Conservation (phyloP, 805 yeast genomes). For the Candida sithepensis region DNA sequence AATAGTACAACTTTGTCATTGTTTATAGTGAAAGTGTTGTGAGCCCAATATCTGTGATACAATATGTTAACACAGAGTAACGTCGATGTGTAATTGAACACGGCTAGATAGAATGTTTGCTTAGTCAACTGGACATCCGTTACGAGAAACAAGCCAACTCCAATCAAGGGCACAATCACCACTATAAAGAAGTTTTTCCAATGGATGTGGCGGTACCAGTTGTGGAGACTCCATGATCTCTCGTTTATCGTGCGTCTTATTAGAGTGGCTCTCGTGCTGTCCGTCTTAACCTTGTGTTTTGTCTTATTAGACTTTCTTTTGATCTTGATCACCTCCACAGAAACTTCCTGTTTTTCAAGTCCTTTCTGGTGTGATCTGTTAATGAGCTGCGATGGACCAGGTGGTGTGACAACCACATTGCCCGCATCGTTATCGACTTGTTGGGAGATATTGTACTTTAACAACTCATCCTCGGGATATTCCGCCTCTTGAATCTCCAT, state of each 20-base stretch:
- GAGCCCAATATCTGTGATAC: constrained; percentile 77
- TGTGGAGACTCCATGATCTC: constrained; percentile 68
- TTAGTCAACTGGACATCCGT: constrained; percentile 10
- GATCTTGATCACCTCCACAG: constrained; percentile 8
- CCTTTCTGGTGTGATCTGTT: no score
- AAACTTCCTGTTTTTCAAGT: neutral
- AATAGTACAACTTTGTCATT: constrained; percentile 40
- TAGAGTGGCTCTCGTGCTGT: constrained; percentile 16
- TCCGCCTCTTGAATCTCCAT: constrained; percentile 27
- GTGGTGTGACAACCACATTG: no score
- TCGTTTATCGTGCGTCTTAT: constrained; percentile 55
- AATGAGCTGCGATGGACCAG: no score
- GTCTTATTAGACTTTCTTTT: constrained; percentile 31
- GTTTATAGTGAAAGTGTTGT: constrained; percentile 48
- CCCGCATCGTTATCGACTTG: neutral
- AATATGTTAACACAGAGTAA: constrained; percentile 79
- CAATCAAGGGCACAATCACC: constrained; percentile 48
- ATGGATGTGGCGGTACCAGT: constrained; percentile 70
- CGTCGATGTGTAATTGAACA: constrained; percentile 54
- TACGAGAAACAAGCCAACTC: constrained; percentile 6
- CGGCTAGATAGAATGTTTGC: constrained; percentile 46
- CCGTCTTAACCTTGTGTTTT: constrained; percentile 22
- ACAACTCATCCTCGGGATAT: constrained; percentile 29
- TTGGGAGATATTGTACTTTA: constrained; percentile 14
- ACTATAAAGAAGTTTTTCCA: constrained; percentile 67